These are phyloP conservation scores for Apiotrichum veenhuisii DNA, from an alignment of 1,284 basidiomycete genomes.

Conservation along the genomic window DNA sequence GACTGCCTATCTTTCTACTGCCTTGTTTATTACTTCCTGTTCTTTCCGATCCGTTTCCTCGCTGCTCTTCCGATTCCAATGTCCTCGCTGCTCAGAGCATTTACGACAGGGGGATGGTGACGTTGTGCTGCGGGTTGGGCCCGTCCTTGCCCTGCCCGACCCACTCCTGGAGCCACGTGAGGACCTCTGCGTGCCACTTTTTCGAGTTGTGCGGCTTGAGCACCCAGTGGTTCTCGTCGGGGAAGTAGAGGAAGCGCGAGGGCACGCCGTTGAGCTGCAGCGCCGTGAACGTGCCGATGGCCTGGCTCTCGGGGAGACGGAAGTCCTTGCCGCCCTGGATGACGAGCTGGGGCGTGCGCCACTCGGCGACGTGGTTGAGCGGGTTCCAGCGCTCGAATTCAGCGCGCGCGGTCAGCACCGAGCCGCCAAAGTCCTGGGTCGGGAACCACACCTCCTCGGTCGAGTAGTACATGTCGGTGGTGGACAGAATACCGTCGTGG, in stretches of 20 bases:
- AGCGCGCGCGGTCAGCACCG: slow-evolving; percentile 26
- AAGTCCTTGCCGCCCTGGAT: slow-evolving; percentile 85
- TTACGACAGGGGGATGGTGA: background rate
- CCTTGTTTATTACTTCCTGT: too few species aligned
- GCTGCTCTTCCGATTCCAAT: background rate
- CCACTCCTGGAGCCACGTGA: slow-evolving; percentile 77
- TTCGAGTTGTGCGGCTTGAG: slow-evolving; percentile 52
- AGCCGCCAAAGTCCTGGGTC: slow-evolving; percentile 28
- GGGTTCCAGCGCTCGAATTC: slow-evolving; percentile 55
- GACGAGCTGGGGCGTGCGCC: slow-evolving; percentile 77
- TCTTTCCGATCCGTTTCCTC: background rate
- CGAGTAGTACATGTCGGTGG: slow-evolving; percentile 62
- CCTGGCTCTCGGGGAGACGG: slow-evolving; percentile 74
- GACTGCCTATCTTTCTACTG: too few species aligned
- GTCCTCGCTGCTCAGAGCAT: too few species aligned
- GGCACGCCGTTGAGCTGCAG: slow-evolving; percentile 59
- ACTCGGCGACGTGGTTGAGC: slow-evolving; percentile 71
- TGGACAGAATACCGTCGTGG: slow-evolving; percentile 69
- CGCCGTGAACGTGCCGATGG: slow-evolving; percentile 58
- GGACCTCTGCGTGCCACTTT: slow-evolving; percentile 70
- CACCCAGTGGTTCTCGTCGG: slow-evolving; percentile 89
- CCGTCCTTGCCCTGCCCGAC: slow-evolving; percentile 52
- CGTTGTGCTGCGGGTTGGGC: background rate
- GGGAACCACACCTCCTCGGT: slow-evolving; percentile 59
- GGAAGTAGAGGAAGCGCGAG: slow-evolving; percentile 81